Conservation (phyloP, 495 filamentous ascomycete species). For the Tuber indicum region DNA sequence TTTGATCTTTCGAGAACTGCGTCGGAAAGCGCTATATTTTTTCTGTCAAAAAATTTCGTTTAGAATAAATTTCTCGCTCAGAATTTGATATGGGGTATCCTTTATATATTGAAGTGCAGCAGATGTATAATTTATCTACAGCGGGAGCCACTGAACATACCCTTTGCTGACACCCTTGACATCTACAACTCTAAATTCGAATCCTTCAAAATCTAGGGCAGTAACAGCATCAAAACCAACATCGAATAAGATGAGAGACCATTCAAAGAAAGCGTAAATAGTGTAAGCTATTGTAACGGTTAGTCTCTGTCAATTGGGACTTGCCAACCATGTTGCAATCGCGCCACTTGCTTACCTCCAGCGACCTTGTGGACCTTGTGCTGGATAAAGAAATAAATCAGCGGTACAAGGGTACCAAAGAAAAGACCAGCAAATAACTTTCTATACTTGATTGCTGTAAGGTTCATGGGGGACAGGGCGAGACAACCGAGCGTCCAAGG, state of each 20-base stretch:
- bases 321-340: constrained; percentile 16
- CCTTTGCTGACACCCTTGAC: constrained; percentile 88
- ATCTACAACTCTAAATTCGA: constrained; percentile 86
- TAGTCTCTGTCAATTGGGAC: constrained; percentile 21
- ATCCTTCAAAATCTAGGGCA: constrained; percentile 82
- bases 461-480: constrained; percentile 78
- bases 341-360: constrained; percentile 63
- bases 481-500: constrained; percentile 94
- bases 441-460: constrained; percentile 75
- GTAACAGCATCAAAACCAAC: constrained; percentile 96
- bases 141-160: constrained; percentile 98
- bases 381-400: constrained; percentile 97
- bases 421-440: constrained; percentile 79
- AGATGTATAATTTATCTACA: constrained; percentile 49
- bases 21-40: constrained; percentile 53
- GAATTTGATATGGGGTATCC: constrained; percentile 9
- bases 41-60: constrained; percentile 28
- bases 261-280: constrained; percentile 98
- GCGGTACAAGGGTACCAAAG: constrained; percentile 80
- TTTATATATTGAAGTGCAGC: constrained; percentile 15
- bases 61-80: constrained; percentile 21
- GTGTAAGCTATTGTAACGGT: constrained; percentile 67
- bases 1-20: constrained; percentile 67
- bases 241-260: constrained; percentile 89
- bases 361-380: constrained; percentile 94